A percentile compares a stretch with the other conserved stretches of the same genome.
Evolutionary conservation across 2,329 filamentous ascomycete genomes (phyloP).

Genomic region (Blastomyces gilchristii): DNA sequence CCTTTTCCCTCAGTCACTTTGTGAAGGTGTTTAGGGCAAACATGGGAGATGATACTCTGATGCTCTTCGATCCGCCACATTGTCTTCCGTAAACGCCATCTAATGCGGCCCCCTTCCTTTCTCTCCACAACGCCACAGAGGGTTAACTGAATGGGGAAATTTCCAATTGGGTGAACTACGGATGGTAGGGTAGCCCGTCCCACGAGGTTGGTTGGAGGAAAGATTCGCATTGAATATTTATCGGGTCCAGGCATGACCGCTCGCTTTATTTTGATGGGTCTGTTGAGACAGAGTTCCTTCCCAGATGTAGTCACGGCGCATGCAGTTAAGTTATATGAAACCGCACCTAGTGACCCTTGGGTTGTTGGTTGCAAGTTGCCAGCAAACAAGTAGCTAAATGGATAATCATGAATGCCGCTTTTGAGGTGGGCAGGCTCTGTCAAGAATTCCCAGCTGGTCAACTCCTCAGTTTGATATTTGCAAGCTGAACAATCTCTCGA

Average conservation of each 20-base stretch:
- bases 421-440: conserved; percentile 38
- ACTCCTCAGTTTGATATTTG: conserved; percentile 56
- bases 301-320: conserved; percentile 51
- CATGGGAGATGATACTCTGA: conserved; percentile 65
- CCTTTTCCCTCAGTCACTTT: conserved; percentile 61
- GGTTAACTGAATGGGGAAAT: conserved; percentile 66
- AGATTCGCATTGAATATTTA: conserved; percentile 84
- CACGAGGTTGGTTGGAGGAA: conserved; percentile 90
- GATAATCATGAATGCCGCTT: conserved; percentile 61
- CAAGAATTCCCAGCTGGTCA: conserved; percentile 72
- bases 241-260: conserved; percentile 69
- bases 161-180: conserved; percentile 75
- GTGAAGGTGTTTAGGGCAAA: conserved; percentile 64
- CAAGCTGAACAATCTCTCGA: conserved; percentile 69
- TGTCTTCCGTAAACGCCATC: conserved; percentile 85
- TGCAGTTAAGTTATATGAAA: conserved; percentile 70
- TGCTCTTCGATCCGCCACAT: conserved; percentile 91
- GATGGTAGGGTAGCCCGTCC: conserved; percentile 72
- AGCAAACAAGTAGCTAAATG: conserved; percentile 77
- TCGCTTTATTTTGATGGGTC: conserved; percentile 63
- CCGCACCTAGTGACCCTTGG: conserved; percentile 58
- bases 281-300: conserved; percentile 55
- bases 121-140: conserved; percentile 79
- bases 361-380: conserved; percentile 79
- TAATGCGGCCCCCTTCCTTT: conserved; percentile 55